These are phyloP conservation scores for Sarocladiaceae sp. DNA, from an alignment of 2,329 filamentous ascomycete species.

Conservation along the genomic window DNA sequence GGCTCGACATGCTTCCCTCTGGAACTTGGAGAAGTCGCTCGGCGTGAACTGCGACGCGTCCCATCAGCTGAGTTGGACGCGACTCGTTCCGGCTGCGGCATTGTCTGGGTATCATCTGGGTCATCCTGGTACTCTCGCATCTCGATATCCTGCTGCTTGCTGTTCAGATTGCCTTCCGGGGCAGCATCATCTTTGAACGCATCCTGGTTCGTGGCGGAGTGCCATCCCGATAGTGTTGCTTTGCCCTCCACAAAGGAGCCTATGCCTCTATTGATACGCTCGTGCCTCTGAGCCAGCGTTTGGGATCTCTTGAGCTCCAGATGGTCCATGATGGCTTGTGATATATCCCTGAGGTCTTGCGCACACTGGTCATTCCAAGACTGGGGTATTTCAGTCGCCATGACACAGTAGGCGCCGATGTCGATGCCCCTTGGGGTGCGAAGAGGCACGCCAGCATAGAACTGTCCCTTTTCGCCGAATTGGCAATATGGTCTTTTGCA, in stretches of 20 bases:
- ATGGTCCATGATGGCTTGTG: constrained; percentile 28
- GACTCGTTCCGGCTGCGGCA: too few species aligned
- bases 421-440: constrained; percentile 31
- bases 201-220: neutral
- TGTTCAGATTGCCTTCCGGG: neutral
- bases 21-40: too few species aligned
- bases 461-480: constrained; percentile 14
- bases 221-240: constrained; percentile 21
- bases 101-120: too few species aligned
- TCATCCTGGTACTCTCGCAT: too few species aligned
- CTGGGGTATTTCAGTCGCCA: constrained; percentile 13
- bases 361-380: constrained; percentile 21
- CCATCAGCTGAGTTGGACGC: too few species aligned
- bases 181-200: neutral
- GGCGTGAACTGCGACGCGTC: too few species aligned
- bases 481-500: constrained; percentile 11
- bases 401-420: constrained; percentile 34
- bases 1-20: too few species aligned
- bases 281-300: constrained; percentile 24
- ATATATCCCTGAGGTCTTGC: constrained; percentile 19
- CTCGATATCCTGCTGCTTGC: too few species aligned
- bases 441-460: constrained; percentile 37
- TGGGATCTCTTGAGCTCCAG: constrained; percentile 24
- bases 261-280: constrained; percentile 30
- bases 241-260: constrained; percentile 29